Evolutionary conservation across 345 rosid species (phyloP).

Genomic region (Acer negundo): DNA sequence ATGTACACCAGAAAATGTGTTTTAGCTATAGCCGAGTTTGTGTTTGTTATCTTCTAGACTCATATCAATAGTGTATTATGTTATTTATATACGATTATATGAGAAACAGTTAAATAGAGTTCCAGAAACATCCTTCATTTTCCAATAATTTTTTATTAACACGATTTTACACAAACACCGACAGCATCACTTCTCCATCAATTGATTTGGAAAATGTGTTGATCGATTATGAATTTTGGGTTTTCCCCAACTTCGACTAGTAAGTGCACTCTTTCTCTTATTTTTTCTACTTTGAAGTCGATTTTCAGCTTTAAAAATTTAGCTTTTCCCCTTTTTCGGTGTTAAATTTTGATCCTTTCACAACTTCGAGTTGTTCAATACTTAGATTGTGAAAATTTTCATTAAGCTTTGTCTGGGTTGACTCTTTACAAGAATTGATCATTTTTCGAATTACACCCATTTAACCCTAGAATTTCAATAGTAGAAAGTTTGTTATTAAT

Average conservation of each 20-base stretch:
- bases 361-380: background rate
- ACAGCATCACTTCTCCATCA: background rate
- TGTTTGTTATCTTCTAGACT: too few relatives aligned
- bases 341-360: background rate
- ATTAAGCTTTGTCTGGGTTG: too few relatives aligned
- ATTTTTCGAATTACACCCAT: too few relatives aligned
- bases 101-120: too few relatives aligned
- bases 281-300: background rate
- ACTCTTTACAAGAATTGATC: too few relatives aligned
- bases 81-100: too few relatives aligned
- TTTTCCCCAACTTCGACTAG: slow-evolving; percentile 34
- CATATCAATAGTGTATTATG: too few relatives aligned
- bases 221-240: slow-evolving; percentile 41
- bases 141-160: background rate
- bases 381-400: too few relatives aligned
- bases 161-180: background rate
- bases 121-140: too few relatives aligned
- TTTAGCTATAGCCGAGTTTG: too few relatives aligned
- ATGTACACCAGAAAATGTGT: too few relatives aligned
- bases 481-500: background rate
- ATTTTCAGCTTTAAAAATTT: background rate
- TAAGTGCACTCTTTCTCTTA: slow-evolving; percentile 26
- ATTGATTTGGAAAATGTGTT: slow-evolving; percentile 5
- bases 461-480: too few relatives aligned
- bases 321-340: background rate